Evolutionary conservation across 495 filamentous ascomycete species (phyloP), one percentile per base, ranked within the genome.

Genomic region (Trichocladium antarcticum): DNA sequence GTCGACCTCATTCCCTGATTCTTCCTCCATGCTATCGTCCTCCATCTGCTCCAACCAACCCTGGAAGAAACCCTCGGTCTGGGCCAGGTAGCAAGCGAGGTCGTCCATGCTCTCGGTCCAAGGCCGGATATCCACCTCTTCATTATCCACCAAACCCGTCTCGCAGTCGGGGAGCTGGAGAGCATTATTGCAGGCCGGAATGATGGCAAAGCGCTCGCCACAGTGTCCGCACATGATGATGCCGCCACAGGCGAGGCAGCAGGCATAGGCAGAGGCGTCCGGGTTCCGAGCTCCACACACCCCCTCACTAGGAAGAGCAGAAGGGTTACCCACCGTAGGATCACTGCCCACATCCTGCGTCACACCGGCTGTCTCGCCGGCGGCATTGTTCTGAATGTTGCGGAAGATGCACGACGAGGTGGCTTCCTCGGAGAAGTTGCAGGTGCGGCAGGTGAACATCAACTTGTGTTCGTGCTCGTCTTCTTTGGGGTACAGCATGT

Each of bases 401-500:
- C 90, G 82, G 71, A 86, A 96, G 57, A 96, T 84, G 67, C 89
- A 96, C 42, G 84, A 76, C 32, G 84, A 84, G 42, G 74, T 78
- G n/a, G 89, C 88, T 36, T 79, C 75, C 67, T 95, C 89, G 59
- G 80, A 84, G 66, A 83, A 92, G 59, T 84, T 81, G 73, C 92
- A 99, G 35, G 87, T 95, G 46, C 89, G 85, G 73, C 92, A 99
- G 15, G 69, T 70, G 55, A 76, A 75, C 51, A 72, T 65, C 29
- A 76, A 67, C 61, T 68, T 70, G 63, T 69, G 73, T 9, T 65
- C 62, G 40, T 71, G 65, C 44, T 75, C 74, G 65, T 95, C 87
- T 72, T 99, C 92, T 66, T 90, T 89, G 12, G 92, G 92, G 65
- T 96, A 97, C 44, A 99, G 74, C 79, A 99, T 84, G 76, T 99